Percentiles rank a stretch among this genome's conserved stretches.
Conservation (phyloP, 1,284 basidiomycete genomes). For the Pseudozyma sp. region DNA sequence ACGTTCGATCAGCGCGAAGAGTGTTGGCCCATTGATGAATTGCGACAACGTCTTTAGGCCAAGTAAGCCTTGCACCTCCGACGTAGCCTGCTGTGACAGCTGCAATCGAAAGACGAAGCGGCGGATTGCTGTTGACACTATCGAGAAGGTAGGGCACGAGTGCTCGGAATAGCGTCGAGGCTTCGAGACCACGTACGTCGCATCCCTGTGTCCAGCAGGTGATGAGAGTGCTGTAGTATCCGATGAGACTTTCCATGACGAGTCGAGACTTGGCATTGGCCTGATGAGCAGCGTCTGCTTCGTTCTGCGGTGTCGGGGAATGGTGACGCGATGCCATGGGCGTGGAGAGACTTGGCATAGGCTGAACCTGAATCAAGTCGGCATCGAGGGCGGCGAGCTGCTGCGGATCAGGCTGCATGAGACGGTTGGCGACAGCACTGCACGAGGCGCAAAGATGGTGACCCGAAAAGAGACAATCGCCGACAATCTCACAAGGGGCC, state of each 20-base stretch:
- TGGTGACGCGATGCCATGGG: constrained; percentile 26
- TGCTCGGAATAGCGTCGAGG: constrained; percentile 29
- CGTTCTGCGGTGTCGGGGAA: constrained; percentile 14
- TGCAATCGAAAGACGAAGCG: constrained; percentile 34
- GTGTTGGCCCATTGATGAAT: constrained; percentile 47
- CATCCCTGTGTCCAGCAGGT: constrained; percentile 44
- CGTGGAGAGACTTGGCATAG: constrained; percentile 41
- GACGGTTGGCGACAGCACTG: constrained; percentile 40
- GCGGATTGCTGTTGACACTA: constrained; percentile 26
- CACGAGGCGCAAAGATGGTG: constrained; percentile 33
- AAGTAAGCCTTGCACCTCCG: constrained; percentile 33
- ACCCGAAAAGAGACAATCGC: constrained; percentile 45
- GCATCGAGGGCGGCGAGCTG: constrained; percentile 27
- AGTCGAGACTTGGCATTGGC: constrained; percentile 27
- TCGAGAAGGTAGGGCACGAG: constrained; percentile 41
- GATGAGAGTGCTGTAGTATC: constrained; percentile 48
- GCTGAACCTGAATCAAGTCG: constrained; percentile 27
- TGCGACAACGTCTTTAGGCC: constrained; percentile 42
- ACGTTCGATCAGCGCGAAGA: constrained; percentile 30
- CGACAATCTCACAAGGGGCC: constrained; percentile 38
- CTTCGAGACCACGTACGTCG: constrained; percentile 39
- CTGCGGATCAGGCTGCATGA: constrained; percentile 33
- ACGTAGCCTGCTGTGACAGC: constrained; percentile 44
- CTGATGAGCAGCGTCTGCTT: background rate
- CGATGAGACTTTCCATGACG: constrained; percentile 44